Evolutionary conservation across 2,329 filamentous ascomycete genomes (phyloP).

Genomic region (Trichoderma sp.): DNA sequence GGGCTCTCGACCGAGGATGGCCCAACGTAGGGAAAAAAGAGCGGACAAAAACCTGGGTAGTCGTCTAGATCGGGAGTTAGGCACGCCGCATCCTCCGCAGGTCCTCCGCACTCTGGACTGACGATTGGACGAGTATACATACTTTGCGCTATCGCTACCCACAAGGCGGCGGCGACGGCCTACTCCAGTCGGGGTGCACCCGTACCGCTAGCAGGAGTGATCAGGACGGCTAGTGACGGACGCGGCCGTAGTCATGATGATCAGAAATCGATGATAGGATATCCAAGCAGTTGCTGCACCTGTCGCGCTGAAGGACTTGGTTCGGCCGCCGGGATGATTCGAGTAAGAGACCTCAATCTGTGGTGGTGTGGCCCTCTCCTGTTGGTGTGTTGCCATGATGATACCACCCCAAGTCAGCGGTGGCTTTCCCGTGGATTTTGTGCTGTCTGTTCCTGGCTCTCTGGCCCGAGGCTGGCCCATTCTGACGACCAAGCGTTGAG

Average conservation of each 20-base stretch:
- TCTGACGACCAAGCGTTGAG: slow-evolving; percentile 18
- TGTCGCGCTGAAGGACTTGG: neutral
- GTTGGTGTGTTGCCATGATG: slow-evolving; percentile 20
- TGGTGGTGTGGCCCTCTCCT: neutral
- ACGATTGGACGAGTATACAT: neutral
- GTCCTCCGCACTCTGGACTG: neutral
- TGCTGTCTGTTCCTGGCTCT: slow-evolving; percentile 25
- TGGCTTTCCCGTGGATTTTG: neutral
- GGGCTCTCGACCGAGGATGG: neutral
- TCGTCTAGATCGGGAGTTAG: too few relatives aligned
- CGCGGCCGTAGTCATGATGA: slow-evolving; percentile 13
- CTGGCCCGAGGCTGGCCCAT: slow-evolving; percentile 18
- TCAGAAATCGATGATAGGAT: neutral
- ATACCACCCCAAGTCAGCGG: slow-evolving; percentile 11
- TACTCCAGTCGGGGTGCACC: slow-evolving; percentile 5
- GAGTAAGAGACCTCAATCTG: neutral
- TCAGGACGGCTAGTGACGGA: slow-evolving; percentile 19
- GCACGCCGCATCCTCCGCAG: neutral
- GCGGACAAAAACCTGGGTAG: too few relatives aligned
- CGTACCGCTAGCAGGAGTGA: slow-evolving; percentile 7
- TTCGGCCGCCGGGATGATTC: neutral
- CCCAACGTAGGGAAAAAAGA: too few relatives aligned
- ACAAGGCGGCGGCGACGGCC: slow-evolving; percentile 9
- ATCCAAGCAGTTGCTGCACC: neutral
- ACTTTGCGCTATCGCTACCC: neutral